Percentiles rank a stretch among this genome's conserved stretches.
Conservation (phyloP, 1,284 basidiomycete species). For the Malassezia obtusa region DNA sequence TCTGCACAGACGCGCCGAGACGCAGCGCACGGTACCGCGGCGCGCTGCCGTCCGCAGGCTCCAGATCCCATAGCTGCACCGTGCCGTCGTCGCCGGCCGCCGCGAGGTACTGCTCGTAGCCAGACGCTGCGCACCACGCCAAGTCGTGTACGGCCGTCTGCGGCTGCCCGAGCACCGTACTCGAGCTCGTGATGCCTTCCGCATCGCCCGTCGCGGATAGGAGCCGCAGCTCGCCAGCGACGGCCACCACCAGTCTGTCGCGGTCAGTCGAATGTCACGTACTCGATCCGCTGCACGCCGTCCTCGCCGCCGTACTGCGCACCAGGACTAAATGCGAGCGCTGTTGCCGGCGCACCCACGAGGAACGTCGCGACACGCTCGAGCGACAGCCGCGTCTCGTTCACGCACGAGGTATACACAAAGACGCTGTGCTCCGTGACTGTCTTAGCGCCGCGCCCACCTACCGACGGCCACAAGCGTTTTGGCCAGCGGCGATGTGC, state of each 20-base stretch:
- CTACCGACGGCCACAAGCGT: slow-evolving; percentile 10
- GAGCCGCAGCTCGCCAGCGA: slow-evolving; percentile 2
- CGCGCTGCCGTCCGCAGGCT: not conserved
- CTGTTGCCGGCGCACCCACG: not conserved
- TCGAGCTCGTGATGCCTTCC: not conserved
- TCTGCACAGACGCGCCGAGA: slow-evolving; percentile 2
- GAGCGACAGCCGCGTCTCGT: not conserved
- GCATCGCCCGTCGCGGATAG: not conserved
- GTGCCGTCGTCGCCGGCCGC: not conserved
- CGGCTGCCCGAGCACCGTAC: not conserved
- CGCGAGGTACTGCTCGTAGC: slow-evolving; percentile 14
- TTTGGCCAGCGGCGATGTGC: slow-evolving; percentile 11
- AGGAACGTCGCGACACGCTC: slow-evolving; percentile 12
- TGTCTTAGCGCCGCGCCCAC: not conserved
- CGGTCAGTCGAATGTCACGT: not conserved
- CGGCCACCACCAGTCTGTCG: slow-evolving; percentile 3
- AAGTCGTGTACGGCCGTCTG: not conserved
- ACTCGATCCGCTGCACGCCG: not conserved
- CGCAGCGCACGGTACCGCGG: not conserved
- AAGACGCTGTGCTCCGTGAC: slow-evolving; percentile 4
- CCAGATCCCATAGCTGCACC: slow-evolving; percentile 14
- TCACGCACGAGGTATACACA: not conserved
- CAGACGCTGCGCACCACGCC: slow-evolving; percentile 11
- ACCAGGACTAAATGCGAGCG: slow-evolving; percentile 14
- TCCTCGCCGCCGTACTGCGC: not conserved